Conservation (phyloP, 352 stramenopile genomes). For the Globisporangium uncinulatum region DNA sequence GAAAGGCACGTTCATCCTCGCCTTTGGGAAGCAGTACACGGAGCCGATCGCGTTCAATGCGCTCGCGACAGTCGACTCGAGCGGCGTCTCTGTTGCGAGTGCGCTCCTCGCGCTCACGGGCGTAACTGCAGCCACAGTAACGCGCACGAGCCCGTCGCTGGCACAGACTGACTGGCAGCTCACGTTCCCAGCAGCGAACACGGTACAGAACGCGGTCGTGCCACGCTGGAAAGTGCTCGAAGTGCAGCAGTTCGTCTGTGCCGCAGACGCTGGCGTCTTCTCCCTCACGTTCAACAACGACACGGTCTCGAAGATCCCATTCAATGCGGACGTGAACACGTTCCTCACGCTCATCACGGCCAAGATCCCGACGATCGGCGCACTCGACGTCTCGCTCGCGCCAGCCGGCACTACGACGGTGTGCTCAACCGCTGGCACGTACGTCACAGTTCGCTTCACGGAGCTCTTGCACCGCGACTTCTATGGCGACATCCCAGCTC, state of each 20-base stretch:
- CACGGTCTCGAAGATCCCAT: slow-evolving; percentile 53
- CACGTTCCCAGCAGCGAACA: slow-evolving; percentile 39
- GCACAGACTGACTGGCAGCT: slow-evolving; percentile 45
- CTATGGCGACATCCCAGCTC: slow-evolving; percentile 52
- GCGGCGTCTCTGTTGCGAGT: slow-evolving; percentile 41
- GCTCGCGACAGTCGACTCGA: slow-evolving; percentile 33
- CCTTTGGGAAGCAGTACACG: slow-evolving; percentile 62
- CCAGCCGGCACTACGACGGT: slow-evolving; percentile 25
- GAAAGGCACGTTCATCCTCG: slow-evolving; percentile 48
- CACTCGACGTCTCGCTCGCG: slow-evolving; percentile 40
- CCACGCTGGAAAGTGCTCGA: slow-evolving; percentile 55
- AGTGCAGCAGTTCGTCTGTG: slow-evolving; percentile 78
- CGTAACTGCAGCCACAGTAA: slow-evolving; percentile 31
- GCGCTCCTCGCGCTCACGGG: slow-evolving; percentile 37
- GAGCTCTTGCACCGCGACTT: slow-evolving; percentile 46
- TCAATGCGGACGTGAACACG: slow-evolving; percentile 49
- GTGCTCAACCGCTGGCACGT: slow-evolving; percentile 51
- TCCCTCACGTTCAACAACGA: slow-evolving; percentile 48
- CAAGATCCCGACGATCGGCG: slow-evolving; percentile 38
- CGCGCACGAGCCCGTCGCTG: slow-evolving; percentile 20
- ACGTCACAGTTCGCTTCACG: slow-evolving; percentile 50
- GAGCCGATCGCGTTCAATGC: slow-evolving; percentile 54
- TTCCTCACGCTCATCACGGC: slow-evolving; percentile 34
- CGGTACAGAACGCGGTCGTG: slow-evolving; percentile 40
- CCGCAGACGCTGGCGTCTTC: slow-evolving; percentile 52